Evolutionary conservation across 2,329 filamentous ascomycete species (phyloP).

Genomic region (Lasiodiplodia sp.): DNA sequence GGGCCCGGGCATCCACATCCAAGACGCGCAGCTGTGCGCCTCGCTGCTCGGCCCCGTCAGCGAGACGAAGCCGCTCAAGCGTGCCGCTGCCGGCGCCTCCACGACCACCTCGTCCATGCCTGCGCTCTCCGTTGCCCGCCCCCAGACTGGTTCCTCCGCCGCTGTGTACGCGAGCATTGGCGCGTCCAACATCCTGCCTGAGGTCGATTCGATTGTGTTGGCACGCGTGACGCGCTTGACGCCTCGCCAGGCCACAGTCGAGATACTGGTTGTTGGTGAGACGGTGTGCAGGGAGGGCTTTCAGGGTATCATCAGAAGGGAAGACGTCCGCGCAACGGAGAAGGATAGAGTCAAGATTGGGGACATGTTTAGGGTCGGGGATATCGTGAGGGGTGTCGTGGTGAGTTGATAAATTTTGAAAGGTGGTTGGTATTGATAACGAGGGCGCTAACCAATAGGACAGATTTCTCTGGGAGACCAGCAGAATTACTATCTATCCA

Average conservation of each 20-base stretch:
- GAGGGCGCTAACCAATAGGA: not conserved
- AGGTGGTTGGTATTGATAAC: not conserved
- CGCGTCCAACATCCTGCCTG: constrained; percentile 75
- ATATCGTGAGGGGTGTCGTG: constrained; percentile 87
- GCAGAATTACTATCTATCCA: constrained; percentile 93
- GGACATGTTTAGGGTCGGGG: constrained; percentile 90
- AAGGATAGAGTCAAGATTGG: constrained; percentile 93
- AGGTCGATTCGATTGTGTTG: constrained; percentile 81
- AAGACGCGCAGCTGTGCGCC: constrained; percentile 76
- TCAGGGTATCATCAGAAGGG: constrained; percentile 82
- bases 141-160: constrained; percentile 2
- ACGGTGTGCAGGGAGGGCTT: constrained; percentile 79
- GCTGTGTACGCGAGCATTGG: constrained; percentile 33
- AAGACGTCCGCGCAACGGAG: constrained; percentile 88
- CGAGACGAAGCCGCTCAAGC: constrained; percentile 49
- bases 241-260: constrained; percentile 82
- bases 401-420: constrained; percentile 54
- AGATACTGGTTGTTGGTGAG: constrained; percentile 78
- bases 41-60: constrained; percentile 77
- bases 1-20: constrained; percentile 84
- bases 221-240: constrained; percentile 86
- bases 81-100: not conserved
- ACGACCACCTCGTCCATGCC: constrained; percentile 40
- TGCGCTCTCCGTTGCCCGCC: constrained; percentile 40
- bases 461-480: constrained; percentile 92